Evolutionary conservation across 176 grass and related monocot species (phyloP).

Genomic region (Microstegium vimineum): DNA sequence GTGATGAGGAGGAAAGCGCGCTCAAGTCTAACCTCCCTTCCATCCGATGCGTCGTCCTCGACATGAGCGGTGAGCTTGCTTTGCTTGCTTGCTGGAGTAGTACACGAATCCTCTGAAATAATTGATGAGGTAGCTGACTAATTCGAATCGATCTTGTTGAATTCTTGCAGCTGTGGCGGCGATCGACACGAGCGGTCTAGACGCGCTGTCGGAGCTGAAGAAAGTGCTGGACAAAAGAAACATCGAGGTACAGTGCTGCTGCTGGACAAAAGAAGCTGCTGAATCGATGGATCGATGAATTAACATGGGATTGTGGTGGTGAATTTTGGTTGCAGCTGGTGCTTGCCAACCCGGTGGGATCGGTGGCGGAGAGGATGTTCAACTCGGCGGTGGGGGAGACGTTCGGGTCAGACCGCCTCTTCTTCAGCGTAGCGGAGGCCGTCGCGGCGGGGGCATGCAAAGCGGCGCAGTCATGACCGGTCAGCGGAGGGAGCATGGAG

Average conservation of each 20-base stretch:
- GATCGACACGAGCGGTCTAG: constrained; percentile 90
- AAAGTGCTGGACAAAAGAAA: constrained; percentile 62
- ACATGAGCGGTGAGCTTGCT: constrained; percentile 90
- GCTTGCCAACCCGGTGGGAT: constrained; percentile 73
- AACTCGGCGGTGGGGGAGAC: constrained; percentile 57
- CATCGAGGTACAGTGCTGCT: constrained; percentile 44
- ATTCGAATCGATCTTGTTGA: too few species aligned
- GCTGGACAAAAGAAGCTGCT: too few species aligned
- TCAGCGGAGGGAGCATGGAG: background rate
- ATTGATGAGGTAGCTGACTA: too few species aligned
- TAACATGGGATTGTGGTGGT: background rate
- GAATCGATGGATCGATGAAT: background rate
- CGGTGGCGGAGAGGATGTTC: constrained; percentile 69
- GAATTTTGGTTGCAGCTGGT: constrained; percentile 64
- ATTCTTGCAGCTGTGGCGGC: constrained; percentile 58
- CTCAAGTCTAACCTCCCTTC: constrained; percentile 46
- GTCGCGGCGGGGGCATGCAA: constrained; percentile 47
- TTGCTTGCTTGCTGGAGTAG: too few species aligned
- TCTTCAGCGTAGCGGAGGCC: constrained; percentile 82
- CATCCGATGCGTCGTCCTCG: constrained; percentile 69
- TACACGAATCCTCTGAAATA: too few species aligned
- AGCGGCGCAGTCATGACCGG: constrained; percentile 20
- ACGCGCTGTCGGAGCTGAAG: constrained; percentile 72
- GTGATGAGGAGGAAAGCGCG: constrained; percentile 87
- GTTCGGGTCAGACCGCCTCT: constrained; percentile 64